Evolutionary conservation across 1,284 basidiomycete species (phyloP), one percentile per base, ranked within the genome.

Genomic region (Flammula alnicola): DNA sequence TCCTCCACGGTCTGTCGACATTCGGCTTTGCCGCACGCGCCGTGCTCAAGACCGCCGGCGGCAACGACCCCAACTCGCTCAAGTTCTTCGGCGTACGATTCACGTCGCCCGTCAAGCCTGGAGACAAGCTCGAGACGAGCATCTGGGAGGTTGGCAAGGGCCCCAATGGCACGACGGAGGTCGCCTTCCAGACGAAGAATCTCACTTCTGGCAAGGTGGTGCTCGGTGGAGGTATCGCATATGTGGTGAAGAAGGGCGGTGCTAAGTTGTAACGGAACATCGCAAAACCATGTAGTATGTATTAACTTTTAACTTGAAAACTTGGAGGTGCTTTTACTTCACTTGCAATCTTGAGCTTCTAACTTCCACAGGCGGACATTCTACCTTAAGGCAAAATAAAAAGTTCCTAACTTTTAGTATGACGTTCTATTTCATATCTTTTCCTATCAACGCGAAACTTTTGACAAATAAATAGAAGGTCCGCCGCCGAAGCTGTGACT

Each of bases 1-100:
- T 93, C 60, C 76, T 93, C 11, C 91, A 93, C 62, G 91, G 91
- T n/a, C 74, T 93, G 17, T 81, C 83, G 11, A 83, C 85, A 0
- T 91, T 79, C 63, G 91, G 90, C 5, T 91, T 91, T 62, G 86
- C 76, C 6, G 91, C 88, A 1, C 83, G 91, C 31, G 86, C 80
- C 0, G 67, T 93, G 37, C 75, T 93, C 49, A 75, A 78, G 42
- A 75, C 77, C 4, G 74, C 86, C 17, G 87, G 80, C 0, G 77
- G 74, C 1, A 78, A 77, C 31, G 79, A 88, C 56, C 77, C 86
- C 1, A 72, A 70, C 1, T 73, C 84, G 4, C 72, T 93, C 52
- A 81, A 76, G 52, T 76, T 81, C 61, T 86, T 88, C 59, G 83
- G 84, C 5, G 83, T 79, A 29, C 76, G 87, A 27, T 93, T 93